Conservation (phyloP, 306 rosid species). For the Lablab purpureus region DNA sequence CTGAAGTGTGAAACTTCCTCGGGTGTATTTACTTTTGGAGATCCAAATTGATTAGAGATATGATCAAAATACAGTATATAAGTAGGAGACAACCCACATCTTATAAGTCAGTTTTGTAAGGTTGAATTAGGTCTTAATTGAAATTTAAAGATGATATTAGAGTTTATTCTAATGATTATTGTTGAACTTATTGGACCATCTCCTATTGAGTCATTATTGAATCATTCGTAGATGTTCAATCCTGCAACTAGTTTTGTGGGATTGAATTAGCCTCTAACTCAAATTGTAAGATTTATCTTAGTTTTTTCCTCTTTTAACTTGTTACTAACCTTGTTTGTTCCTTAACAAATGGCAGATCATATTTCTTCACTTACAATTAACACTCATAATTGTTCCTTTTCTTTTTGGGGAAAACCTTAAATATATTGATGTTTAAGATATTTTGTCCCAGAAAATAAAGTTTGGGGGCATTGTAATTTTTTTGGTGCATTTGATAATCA, state of each 20-base stretch:
- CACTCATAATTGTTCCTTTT: slow-evolving; percentile 27
- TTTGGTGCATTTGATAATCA: slow-evolving; percentile 37
- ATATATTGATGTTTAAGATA: slow-evolving; percentile 24
- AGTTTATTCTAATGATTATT: no score
- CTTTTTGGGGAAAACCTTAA: not conserved
- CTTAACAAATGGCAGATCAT: slow-evolving; percentile 17
- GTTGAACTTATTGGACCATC: no score
- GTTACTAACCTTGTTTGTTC: slow-evolving; percentile 35
- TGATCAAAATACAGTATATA: no score
- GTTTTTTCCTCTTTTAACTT: slow-evolving; percentile 31
- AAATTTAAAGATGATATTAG: no score
- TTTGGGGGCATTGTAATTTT: slow-evolving; percentile 22
- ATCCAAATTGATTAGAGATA: not conserved
- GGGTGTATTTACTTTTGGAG: not conserved
- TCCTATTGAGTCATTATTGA: no score
- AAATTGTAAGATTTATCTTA: not conserved
- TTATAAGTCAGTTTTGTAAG: no score
- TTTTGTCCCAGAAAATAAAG: slow-evolving; percentile 11
- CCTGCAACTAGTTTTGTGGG: no score
- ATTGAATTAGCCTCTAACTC: no score
- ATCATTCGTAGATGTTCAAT: no score
- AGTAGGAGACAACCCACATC: no score
- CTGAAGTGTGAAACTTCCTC: slow-evolving; percentile 11
- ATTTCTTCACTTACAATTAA: slow-evolving; percentile 33
- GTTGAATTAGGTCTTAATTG: no score